Evolutionary conservation across 73 alveolate genomes (phyloP).

Genomic region (Uronychia binucleata): DNA sequence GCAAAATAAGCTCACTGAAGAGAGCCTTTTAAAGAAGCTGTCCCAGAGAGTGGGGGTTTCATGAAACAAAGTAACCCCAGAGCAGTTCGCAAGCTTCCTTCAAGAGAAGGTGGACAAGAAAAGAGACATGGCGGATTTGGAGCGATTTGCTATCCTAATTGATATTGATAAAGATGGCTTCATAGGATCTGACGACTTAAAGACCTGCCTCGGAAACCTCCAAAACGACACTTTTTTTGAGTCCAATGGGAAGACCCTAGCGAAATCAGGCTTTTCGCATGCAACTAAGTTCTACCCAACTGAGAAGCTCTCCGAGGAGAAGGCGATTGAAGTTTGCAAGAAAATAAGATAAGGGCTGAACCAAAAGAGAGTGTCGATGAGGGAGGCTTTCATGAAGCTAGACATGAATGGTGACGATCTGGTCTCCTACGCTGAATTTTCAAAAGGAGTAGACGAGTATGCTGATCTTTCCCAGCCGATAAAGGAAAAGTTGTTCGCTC

Average conservation of each 20-base stretch:
- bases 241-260: slow-evolving; percentile 12
- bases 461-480: slow-evolving; percentile 74
- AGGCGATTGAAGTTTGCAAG: slow-evolving; percentile 49
- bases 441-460: slow-evolving; percentile 55
- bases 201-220: slow-evolving; percentile 32
- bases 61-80: background rate
- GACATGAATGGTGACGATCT: slow-evolving; percentile 78
- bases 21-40: slow-evolving; percentile 19
- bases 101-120: slow-evolving; percentile 34
- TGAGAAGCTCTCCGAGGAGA: slow-evolving; percentile 19
- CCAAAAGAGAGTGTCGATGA: slow-evolving; percentile 44
- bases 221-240: slow-evolving; percentile 24
- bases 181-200: slow-evolving; percentile 19
- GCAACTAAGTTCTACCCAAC: slow-evolving; percentile 25
- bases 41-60: background rate
- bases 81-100: slow-evolving; percentile 14
- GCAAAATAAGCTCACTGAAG: slow-evolving; percentile 13
- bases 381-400: slow-evolving; percentile 59
- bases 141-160: background rate
- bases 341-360: slow-evolving; percentile 36
- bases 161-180: slow-evolving; percentile 7
- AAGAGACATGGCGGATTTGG: slow-evolving; percentile 4
- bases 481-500: slow-evolving; percentile 85
- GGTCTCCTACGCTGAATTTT: slow-evolving; percentile 74
- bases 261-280: slow-evolving; percentile 30